Base-by-base conservation (phyloP, 768 basidiomycete species). In the Termitomyces sp. region DNA sequence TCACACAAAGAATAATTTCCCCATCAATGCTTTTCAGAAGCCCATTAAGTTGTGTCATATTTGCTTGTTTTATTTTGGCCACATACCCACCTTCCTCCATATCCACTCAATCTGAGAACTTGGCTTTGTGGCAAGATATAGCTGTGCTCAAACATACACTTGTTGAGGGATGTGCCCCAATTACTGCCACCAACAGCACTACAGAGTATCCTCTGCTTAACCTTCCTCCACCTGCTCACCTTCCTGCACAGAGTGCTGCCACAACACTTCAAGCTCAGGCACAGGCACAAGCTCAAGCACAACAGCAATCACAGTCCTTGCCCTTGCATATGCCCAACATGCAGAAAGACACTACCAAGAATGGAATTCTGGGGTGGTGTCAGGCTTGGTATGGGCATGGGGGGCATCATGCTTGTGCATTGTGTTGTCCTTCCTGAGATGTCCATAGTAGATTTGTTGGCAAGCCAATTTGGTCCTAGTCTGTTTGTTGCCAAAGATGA, bases 331-430 rank as follows among this genome's bases (percentile, higher is more conserved):
- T 83, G 0, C 83, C 88, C 9, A 92, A 92, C 68, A 86, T 86
- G 0, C 85, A 88, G 67, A 94, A 94, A 65, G 92, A 94, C 63
- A 76, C 86, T 1, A 86, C 86, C 54, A 77, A 71, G n/a, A 60
- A 54, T 34, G 54, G 67, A 38, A 6, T 94, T 94, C 81, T 96
- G 94, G 94, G 93, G 91, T 42, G 90, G 90, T n/a, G 77, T 78
- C 15, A 72, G 71, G 17, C 61, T 76, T 51, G 75, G 72, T 64
- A 60, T 64, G 58, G 63, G 62, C n/a, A 74, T 78, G 32, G 86
- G 86, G 59, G 91, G 91, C 1, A 80, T 89, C 66, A 95, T 92
- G 0, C 89, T 90, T 43, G 92, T 94, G 25, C 93, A 96, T 70
- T 86, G 91, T 2, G 85, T 92, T 0, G 81, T 95, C 47, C 82